Conservation (phyloP, 129 eudicot species). For the Gnaphalium uliginosum region DNA sequence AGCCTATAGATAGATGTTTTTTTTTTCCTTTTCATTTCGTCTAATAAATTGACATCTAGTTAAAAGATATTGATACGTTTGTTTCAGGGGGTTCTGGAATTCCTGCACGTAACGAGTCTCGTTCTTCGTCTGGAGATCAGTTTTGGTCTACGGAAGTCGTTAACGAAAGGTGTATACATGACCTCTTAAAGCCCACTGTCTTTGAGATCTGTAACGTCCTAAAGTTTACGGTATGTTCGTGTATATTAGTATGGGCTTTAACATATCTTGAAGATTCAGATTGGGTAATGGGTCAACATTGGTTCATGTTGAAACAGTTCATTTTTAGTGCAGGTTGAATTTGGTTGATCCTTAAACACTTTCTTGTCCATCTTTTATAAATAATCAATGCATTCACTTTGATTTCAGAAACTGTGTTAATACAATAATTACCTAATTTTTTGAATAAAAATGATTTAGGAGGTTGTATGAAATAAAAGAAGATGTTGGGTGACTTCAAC, state of each 20-base stretch:
- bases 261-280: not conserved
- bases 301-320: not conserved
- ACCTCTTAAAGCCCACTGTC: slow-evolving; percentile 42
- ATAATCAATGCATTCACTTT: no score
- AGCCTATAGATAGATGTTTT: not conserved
- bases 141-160: slow-evolving; percentile 22
- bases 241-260: not conserved
- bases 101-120: slow-evolving; percentile 31
- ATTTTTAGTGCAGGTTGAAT: not conserved
- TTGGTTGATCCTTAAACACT: slow-evolving; percentile 10
- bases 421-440: not conserved
- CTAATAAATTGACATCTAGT: not conserved
- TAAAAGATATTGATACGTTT: slow-evolving; percentile 24
- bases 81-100: slow-evolving; percentile 39
- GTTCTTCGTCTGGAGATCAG: slow-evolving; percentile 24
- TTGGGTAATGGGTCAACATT: slow-evolving; percentile 8
- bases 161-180: slow-evolving; percentile 33
- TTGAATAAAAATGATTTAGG: not conserved
- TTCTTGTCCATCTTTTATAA: not conserved
- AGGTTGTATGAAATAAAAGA: not conserved
- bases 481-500: slow-evolving; percentile 9
- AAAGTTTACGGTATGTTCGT: slow-evolving; percentile 57
- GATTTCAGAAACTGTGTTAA: not conserved
- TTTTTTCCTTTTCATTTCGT: not conserved
- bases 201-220: slow-evolving; percentile 52